Conservation (phyloP, 2,329 filamentous ascomycete genomes). For the Fusarium xyrophilum region DNA sequence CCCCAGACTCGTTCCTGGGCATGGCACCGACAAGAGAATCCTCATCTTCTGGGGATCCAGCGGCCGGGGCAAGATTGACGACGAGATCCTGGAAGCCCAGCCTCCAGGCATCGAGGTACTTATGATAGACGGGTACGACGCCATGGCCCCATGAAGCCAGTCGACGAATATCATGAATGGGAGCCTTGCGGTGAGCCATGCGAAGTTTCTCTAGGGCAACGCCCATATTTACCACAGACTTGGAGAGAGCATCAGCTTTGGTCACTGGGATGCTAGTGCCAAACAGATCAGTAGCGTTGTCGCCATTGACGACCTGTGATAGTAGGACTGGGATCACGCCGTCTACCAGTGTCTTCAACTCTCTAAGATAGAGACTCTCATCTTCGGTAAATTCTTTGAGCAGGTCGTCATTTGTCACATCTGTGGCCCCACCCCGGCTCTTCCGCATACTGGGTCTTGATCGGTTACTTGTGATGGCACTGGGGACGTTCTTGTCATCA, state of each 20-base stretch:
- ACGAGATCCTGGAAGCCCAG: constrained; percentile 94
- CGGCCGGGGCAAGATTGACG: constrained; percentile 83
- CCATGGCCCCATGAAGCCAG: constrained; percentile 83
- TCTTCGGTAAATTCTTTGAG: constrained; percentile 82
- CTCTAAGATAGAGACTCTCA: constrained; percentile 85
- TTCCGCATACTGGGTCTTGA: constrained; percentile 82
- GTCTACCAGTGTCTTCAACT: constrained; percentile 91
- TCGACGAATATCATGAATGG: constrained; percentile 72
- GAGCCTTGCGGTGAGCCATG: constrained; percentile 79
- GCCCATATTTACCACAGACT: constrained; percentile 94
- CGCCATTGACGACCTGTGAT: constrained; percentile 79
- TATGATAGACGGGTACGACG: constrained; percentile 78
- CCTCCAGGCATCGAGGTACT: constrained; percentile 88
- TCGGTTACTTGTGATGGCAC: constrained; percentile 71
- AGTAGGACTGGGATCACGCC: constrained; percentile 93
- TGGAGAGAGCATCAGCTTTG: constrained; percentile 70
- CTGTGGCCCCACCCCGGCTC: constrained; percentile 69
- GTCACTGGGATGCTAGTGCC: constrained; percentile 59
- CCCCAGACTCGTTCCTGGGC: constrained; percentile 69
- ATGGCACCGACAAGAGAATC: constrained; percentile 65
- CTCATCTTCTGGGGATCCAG: constrained; percentile 60
- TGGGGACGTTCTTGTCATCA: constrained; percentile 61
- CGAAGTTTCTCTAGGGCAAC: constrained; percentile 85
- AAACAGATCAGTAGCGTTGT: constrained; percentile 71
- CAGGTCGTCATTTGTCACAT: constrained; percentile 75